Evolutionary conservation across 805 yeast genomes (phyloP).

Genomic region (Priceomyces medius): DNA sequence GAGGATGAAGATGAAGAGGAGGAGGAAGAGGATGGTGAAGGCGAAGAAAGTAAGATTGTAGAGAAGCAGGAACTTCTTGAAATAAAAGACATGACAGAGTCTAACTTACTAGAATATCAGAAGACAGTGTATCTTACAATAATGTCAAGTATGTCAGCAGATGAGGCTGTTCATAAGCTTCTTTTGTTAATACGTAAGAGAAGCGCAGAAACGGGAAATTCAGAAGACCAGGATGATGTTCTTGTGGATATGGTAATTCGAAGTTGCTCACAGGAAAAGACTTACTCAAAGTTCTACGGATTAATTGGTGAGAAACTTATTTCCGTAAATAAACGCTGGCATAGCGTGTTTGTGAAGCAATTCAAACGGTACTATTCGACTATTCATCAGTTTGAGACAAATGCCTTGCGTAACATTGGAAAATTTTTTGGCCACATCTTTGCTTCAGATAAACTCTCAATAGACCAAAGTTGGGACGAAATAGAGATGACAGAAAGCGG

Average conservation of each 20-base stretch:
- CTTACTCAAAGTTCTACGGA: conserved; percentile 85
- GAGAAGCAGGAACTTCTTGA: conserved; percentile 12
- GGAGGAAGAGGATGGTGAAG: conserved; percentile 15
- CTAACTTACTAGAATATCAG: conserved; percentile 61
- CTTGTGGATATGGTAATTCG: conserved; percentile 73
- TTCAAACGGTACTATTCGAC: conserved; percentile 58
- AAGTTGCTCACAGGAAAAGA: conserved; percentile 81
- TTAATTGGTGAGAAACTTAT: conserved; percentile 68
- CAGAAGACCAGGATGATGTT: conserved; percentile 41
- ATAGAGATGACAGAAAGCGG: conserved; percentile 65
- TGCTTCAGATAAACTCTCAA: conserved; percentile 64
- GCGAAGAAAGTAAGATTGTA: conserved; percentile 2
- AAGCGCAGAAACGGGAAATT: conserved; percentile 8
- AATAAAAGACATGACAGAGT: conserved; percentile 68
- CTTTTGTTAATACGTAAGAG: conserved; percentile 41
- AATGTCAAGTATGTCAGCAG: conserved; percentile 87
- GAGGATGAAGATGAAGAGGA: conserved; percentile 17
- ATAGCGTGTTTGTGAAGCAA: conserved; percentile 44
- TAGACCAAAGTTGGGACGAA: conserved; percentile 53
- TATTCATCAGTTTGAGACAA: conserved; percentile 68
- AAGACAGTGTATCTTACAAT: conserved; percentile 77
- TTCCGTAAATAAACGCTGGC: conserved; percentile 55
- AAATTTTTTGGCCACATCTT: conserved; percentile 83
- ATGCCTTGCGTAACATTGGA: conserved; percentile 74
- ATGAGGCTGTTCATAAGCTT: conserved; percentile 89